Evolutionary conservation across 2,329 filamentous ascomycete genomes (phyloP), one percentile per base, ranked within the genome.

Genomic region (Paecilomyces sp.): DNA sequence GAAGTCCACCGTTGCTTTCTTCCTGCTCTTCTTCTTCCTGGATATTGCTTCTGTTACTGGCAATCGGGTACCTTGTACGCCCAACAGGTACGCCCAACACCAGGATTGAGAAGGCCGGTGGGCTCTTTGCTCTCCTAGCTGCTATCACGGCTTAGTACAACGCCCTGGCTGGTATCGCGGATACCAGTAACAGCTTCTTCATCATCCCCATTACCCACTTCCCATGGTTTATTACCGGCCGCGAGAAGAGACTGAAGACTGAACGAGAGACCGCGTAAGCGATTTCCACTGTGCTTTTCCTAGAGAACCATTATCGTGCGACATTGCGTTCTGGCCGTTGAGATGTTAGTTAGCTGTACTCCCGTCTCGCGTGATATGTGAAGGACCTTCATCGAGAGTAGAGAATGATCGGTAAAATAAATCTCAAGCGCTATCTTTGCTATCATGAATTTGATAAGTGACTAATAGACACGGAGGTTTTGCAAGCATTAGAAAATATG

Each of bases 121-220:
- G 91, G 57, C 81, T 86, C 62, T 93, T 94, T 70, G 91, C 91
- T 15, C 81, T 94, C 62, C 68, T 94, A 6, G 86, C 90, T 1
- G 89, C 90, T 0, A 94, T 95, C 71, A 71, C 90, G 59, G 90
- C 91, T 3, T 95, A 91, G 91, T 95, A 93, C 77, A 92, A 91
- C 69, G 90, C 91, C 41, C 81, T 93, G 61, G 89, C 90, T 57
- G 90, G 90, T 84, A 85, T 94, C 60, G 88, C 88, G 62, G 90
- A 94, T 66, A 75, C 70, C 57, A 78, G 73, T 66, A 82, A 82
- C 71, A 94, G 91, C 81, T 96, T 96, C 86, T 94, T 96, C 82
- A 83, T 94, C 75, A 86, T 96, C 63, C 93, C 92, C 57, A 92
- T 97, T 64, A 88, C 89, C 69, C 92, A 96, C 82, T 95, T 97